A percentile compares a stretch with the other conserved stretches of the same genome.
phyloP scores from a whole-genome alignment of 2,329 filamentous ascomycete species.

The Aspergillus novofumigatus region DNA sequence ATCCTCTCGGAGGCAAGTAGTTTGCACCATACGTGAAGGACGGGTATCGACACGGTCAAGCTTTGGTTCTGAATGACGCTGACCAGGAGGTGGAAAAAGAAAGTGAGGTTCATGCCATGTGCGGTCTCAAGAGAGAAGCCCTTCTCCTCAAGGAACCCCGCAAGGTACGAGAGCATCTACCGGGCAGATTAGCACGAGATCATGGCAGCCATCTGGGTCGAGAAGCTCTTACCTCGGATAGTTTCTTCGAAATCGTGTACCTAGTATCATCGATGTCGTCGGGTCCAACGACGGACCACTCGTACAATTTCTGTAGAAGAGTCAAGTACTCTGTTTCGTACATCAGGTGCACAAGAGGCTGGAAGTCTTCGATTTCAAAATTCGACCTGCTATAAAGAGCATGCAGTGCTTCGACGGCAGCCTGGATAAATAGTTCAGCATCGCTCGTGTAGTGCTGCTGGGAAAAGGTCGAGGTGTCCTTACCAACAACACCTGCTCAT shows the following conservation, averaged over 20 bases:
- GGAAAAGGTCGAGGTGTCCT: conserved; percentile 20
- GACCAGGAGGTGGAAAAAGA: conserved; percentile 75
- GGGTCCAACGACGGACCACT: conserved; percentile 74
- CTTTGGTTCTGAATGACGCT: conserved; percentile 78
- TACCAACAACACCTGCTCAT: conserved; percentile 72
- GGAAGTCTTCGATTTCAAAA: conserved; percentile 73
- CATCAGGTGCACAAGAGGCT: conserved; percentile 72
- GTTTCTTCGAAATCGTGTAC: conserved; percentile 87
- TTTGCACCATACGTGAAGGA: conserved; percentile 84
- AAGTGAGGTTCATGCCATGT: conserved; percentile 60
- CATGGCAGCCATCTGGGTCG: not conserved
- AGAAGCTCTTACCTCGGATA: conserved; percentile 67
- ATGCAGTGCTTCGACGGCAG: conserved; percentile 77
- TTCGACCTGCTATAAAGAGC: conserved; percentile 71
- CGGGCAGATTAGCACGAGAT: conserved; percentile 2
- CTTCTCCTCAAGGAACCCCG: conserved; percentile 77
- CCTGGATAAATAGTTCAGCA: conserved; percentile 45
- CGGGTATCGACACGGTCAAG: conserved; percentile 86
- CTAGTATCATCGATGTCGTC: conserved; percentile 85
- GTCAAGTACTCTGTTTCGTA: conserved; percentile 68
- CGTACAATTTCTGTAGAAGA: conserved; percentile 69
- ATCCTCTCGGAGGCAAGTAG: conserved; percentile 70
- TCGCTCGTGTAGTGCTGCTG: not conserved
- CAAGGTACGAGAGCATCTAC: conserved; percentile 79
- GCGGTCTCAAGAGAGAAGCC: conserved; percentile 59